phyloP scores from a whole-genome alignment of 2,329 filamentous ascomycete species.

The Phoma sp. region DNA sequence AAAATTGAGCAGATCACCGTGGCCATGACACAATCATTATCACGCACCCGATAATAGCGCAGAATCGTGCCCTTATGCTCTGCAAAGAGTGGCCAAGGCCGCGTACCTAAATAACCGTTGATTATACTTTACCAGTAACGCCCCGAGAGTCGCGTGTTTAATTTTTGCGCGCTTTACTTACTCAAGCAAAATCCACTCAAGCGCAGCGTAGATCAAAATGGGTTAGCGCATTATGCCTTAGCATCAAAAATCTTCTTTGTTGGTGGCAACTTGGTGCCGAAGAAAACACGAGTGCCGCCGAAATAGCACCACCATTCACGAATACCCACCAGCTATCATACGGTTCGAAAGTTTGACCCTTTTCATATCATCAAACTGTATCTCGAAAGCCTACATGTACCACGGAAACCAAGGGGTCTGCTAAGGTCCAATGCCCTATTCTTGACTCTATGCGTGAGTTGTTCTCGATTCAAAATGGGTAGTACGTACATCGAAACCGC shows the following conservation, averaged over 20 bases:
- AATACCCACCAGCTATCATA: neutral
- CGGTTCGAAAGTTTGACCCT: neutral
- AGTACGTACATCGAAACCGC: conserved; percentile 1
- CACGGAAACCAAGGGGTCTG: neutral
- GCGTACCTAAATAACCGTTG: too few relatives aligned
- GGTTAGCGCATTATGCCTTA: neutral
- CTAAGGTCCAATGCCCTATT: too few relatives aligned
- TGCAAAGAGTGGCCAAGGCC: too few relatives aligned
- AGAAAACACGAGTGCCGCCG: neutral
- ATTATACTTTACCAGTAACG: too few relatives aligned
- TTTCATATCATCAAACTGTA: neutral
- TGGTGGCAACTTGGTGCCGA: too few relatives aligned
- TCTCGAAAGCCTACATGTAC: neutral
- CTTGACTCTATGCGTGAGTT: neutral
- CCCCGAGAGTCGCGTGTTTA: too few relatives aligned
- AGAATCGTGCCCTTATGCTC: too few relatives aligned
- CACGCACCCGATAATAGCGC: too few relatives aligned
- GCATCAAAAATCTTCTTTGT: neutral
- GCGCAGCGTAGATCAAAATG: neutral
- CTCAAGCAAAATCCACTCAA: neutral
- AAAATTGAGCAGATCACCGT: too few relatives aligned
- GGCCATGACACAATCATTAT: too few relatives aligned
- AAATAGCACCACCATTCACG: neutral
- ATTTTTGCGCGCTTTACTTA: too few relatives aligned
- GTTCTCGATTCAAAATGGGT: neutral